A percentile compares a stretch with the other conserved stretches of the same genome.
These are phyloP conservation scores for Claviceps humidiphila DNA, from an alignment of 2,329 filamentous ascomycete genomes.

Conservation along the genomic window DNA sequence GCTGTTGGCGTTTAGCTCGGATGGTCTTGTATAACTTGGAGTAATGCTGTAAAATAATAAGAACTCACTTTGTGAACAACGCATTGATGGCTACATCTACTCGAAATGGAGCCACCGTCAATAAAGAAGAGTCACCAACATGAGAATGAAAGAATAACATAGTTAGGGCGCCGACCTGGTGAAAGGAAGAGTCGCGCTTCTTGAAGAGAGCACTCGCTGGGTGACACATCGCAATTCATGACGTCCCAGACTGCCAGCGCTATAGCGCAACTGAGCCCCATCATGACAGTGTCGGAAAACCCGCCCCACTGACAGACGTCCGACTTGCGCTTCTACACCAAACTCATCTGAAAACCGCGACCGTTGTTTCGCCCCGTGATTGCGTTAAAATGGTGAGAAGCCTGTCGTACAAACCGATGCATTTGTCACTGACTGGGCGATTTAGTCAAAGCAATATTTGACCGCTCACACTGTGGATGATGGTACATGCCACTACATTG, in stretches of 20 bases:
- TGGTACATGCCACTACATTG: constrained; percentile 36
- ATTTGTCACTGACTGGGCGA: not conserved
- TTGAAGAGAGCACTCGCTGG: not conserved
- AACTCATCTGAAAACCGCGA: not conserved
- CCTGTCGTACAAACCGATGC: not conserved
- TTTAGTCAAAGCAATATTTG: constrained; percentile 93
- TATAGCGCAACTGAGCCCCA: not conserved
- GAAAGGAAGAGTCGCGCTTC: not conserved
- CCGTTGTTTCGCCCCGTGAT: not conserved
- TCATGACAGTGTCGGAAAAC: not conserved
- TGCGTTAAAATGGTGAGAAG: constrained; percentile 14
- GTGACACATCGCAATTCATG: not conserved
- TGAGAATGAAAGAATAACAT: not conserved
- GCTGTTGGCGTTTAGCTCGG: constrained; percentile 20
- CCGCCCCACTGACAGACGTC: constrained; percentile 7
- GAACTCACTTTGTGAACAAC: not conserved
- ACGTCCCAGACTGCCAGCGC: not conserved
- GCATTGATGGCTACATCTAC: not conserved
- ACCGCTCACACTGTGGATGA: constrained; percentile 83
- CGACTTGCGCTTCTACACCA: constrained; percentile 3
- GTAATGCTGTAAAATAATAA: constrained; percentile 3
- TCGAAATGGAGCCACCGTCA: too few species aligned
- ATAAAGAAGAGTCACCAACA: not conserved
- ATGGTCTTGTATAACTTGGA: constrained; percentile 18
- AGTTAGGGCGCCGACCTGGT: too few species aligned